Evolutionary conservation across 345 rosid genomes (phyloP), one percentile per base, ranked within the genome.

Genomic region (Zanthoxylum bungeanum): DNA sequence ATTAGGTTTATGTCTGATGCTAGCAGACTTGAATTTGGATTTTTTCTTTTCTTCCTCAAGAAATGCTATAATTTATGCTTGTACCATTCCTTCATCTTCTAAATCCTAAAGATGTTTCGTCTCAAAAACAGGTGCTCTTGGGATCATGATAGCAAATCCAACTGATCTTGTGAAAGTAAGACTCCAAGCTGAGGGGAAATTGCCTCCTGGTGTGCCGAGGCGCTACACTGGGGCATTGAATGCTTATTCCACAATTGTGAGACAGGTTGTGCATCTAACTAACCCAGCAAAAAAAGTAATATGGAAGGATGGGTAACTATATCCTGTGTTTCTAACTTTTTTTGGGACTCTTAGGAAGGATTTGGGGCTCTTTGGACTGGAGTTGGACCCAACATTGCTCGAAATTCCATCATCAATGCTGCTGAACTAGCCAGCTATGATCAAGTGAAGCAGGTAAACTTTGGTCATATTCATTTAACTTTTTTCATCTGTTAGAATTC

Each of bases 101-200:
- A 21, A n/a, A 47, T 64, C 37, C 46, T 47, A 22, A n/a, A 57
- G 37, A 11, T 19, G 56, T 44, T 10, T 66, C 61, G 31, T 69
- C 51, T 83, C 39, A 33, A 59, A 52, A 79, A 81, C 81, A 96
- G 99, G 99, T 75, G 98, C 99, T 52, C 44, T 96, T 66, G 98
- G 81, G 61, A 96, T 96, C 70, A 76, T 78, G 27, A 74, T 96
- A 17, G 98, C 99, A 65, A 96, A 96, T 69, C 99, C 99, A 66
- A 96, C 99, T 33, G 99, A 96, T 83, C 99, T 96, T 75, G 98
- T 96, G 76, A 96, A 96, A 81, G 99, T 96, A 53, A 89, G 99
- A 73, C 96, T 96, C 75, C 99, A 96, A 78, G 87, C 99, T 77
- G 99, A 96, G 85, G 99, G 99, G 61, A 93, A 93, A 82, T 78